These are phyloP conservation scores for Microdochium trichocladiopsis DNA, from an alignment of 2,329 filamentous ascomycete genomes.

Conservation along the genomic window DNA sequence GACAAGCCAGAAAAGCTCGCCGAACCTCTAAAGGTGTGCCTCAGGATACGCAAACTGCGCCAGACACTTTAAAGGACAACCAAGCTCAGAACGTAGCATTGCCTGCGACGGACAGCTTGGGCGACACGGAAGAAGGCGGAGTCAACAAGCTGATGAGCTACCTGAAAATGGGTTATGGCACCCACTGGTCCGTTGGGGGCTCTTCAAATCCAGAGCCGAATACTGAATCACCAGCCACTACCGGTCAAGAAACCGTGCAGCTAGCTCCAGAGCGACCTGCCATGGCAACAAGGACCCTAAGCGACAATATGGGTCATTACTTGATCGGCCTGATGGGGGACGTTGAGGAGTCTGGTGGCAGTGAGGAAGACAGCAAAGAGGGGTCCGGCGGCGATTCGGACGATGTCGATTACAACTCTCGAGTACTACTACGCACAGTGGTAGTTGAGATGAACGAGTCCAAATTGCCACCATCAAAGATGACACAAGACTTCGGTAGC, in stretches of 20 bases:
- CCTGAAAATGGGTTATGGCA: slow-evolving; percentile 60
- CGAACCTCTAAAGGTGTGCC: slow-evolving; percentile 14
- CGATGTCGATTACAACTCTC: slow-evolving; percentile 35
- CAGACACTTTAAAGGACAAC: slow-evolving; percentile 4
- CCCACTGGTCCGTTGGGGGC: slow-evolving; percentile 50
- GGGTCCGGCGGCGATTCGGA: slow-evolving; percentile 19
- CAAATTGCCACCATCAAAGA: slow-evolving; percentile 33
- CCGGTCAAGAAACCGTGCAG: slow-evolving; percentile 4
- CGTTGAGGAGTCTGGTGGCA: slow-evolving; percentile 38
- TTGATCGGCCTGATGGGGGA: slow-evolving; percentile 63
- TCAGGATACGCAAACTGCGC: slow-evolving; percentile 15
- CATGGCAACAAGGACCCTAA: slow-evolving; percentile 4
- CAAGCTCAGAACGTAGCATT: slow-evolving; percentile 2
- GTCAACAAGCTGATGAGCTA: slow-evolving; percentile 54
- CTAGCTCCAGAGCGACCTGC: slow-evolving; percentile 5
- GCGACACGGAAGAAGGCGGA: slow-evolving; percentile 24
- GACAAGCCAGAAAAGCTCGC: slow-evolving; percentile 35
- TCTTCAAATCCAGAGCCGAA: slow-evolving; percentile 10
- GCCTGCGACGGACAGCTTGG: slow-evolving; percentile 8
- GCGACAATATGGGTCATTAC: slow-evolving; percentile 38
- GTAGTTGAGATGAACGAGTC: slow-evolving; percentile 54
- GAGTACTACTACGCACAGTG: slow-evolving; percentile 58
- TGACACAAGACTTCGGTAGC: slow-evolving; percentile 36
- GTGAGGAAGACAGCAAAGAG: slow-evolving; percentile 20
- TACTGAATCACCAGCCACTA: slow-evolving; percentile 5